Percentiles rank a stretch among this genome's conserved stretches.
Conservation (phyloP, 2,329 filamentous ascomycete species). For the Furcasterigmium sp. region DNA sequence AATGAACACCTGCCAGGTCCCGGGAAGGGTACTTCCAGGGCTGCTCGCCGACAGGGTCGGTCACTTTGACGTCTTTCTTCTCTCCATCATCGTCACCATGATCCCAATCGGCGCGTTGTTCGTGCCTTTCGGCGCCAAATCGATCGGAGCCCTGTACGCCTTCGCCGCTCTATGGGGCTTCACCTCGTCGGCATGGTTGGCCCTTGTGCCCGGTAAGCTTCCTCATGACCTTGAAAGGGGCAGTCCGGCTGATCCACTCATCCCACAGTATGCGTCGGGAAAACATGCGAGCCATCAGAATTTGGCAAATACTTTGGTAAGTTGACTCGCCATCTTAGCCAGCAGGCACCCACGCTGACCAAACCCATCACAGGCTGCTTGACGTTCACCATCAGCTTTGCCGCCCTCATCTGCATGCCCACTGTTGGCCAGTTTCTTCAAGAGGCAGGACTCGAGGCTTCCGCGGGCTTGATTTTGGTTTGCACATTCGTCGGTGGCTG, state of each 20-base stretch:
- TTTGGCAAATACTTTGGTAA: constrained; percentile 36
- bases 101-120: constrained; percentile 35
- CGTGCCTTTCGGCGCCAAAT: constrained; percentile 36
- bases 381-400: no score
- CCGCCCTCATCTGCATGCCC: no score
- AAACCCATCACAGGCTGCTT: no score
- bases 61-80: constrained; percentile 37
- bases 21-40: constrained; percentile 38
- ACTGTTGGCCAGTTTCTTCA: no score
- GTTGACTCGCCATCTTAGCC: no score
- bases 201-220: constrained; percentile 25
- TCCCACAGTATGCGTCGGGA: constrained; percentile 33
- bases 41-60: constrained; percentile 35
- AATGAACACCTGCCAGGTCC: constrained; percentile 33
- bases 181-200: constrained; percentile 41
- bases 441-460: no score
- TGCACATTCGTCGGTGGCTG: no score
- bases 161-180: constrained; percentile 42
- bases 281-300: constrained; percentile 38
- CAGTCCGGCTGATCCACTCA: no score
- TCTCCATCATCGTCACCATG: constrained; percentile 27
- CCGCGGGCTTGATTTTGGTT: no score
- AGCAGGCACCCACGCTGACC: no score
- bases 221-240: not conserved
- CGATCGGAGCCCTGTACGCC: constrained; percentile 31